These are phyloP conservation scores for Saksenaea oblongispora DNA, from an alignment of 371 early-diverging fungal genomes.

Conservation along the genomic window DNA sequence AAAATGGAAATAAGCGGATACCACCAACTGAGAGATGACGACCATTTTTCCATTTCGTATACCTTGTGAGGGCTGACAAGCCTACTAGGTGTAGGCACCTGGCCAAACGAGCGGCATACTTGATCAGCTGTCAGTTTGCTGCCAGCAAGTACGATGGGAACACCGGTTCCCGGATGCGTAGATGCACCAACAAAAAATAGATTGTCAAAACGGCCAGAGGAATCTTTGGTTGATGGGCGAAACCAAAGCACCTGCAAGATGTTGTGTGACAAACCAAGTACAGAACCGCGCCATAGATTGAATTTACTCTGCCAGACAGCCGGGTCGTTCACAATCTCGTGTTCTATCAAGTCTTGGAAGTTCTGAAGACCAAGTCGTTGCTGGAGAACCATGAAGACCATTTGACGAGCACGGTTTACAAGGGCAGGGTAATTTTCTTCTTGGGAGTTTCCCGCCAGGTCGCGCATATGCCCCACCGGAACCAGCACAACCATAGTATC, in stretches of 20 bases:
- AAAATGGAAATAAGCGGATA: slow-evolving; percentile 17
- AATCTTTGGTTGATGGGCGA: slow-evolving; percentile 60
- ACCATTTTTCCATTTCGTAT: slow-evolving; percentile 2
- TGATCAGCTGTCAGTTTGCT: slow-evolving; percentile 57
- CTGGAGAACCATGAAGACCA: slow-evolving; percentile 47
- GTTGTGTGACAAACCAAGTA: slow-evolving; percentile 61
- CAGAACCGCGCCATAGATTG: slow-evolving; percentile 62
- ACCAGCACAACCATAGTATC: slow-evolving; percentile 61
- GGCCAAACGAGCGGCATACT: slow-evolving; percentile 38
- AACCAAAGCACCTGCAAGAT: slow-evolving; percentile 62
- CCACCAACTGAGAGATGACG: background rate
- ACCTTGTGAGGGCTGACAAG: slow-evolving; percentile 1
- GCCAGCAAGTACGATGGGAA: slow-evolving; percentile 65
- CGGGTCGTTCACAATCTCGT: slow-evolving; percentile 63
- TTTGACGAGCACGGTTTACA: slow-evolving; percentile 44
- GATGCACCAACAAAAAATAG: slow-evolving; percentile 68
- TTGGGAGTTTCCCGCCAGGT: slow-evolving; percentile 5
- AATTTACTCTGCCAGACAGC: slow-evolving; percentile 61
- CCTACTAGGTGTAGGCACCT: slow-evolving; percentile 23
- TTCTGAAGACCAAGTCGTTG: slow-evolving; percentile 38
- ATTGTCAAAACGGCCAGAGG: slow-evolving; percentile 51
- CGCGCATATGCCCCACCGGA: slow-evolving; percentile 56
- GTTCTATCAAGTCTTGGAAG: slow-evolving; percentile 47
- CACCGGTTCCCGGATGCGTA: slow-evolving; percentile 72
- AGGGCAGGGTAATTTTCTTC: slow-evolving; percentile 34